Evolutionary conservation across 2,329 filamentous ascomycete species (phyloP).

Genomic region (Orbilia javanica): DNA sequence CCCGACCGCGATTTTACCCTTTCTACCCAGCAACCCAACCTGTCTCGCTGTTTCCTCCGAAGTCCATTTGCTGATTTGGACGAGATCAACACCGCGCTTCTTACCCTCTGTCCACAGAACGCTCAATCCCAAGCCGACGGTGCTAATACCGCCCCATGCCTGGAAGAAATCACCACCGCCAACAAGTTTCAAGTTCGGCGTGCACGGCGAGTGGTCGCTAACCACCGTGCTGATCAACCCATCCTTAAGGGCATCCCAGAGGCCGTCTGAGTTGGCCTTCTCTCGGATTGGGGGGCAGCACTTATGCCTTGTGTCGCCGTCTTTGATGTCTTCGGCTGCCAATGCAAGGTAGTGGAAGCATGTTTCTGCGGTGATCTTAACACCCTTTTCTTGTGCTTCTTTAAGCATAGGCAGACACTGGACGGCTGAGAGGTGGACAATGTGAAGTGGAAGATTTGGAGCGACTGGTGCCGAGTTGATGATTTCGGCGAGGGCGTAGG

Average conservation of each 20-base stretch:
- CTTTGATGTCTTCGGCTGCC: slow-evolving; percentile 81
- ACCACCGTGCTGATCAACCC: slow-evolving; percentile 92
- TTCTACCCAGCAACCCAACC: slow-evolving; percentile 83
- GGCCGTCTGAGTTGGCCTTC: slow-evolving; percentile 81
- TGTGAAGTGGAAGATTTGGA: slow-evolving; percentile 86
- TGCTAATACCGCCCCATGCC: slow-evolving; percentile 96
- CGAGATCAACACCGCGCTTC: slow-evolving; percentile 73
- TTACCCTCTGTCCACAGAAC: slow-evolving; percentile 86
- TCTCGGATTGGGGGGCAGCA: slow-evolving; percentile 93
- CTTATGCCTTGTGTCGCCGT: slow-evolving; percentile 92
- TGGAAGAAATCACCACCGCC: slow-evolving; percentile 86
- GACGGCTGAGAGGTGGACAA: slow-evolving; percentile 91
- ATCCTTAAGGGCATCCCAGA: slow-evolving; percentile 86
- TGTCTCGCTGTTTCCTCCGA: slow-evolving; percentile 87
- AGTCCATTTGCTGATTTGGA: slow-evolving; percentile 88
- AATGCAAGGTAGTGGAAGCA: slow-evolving; percentile 95
- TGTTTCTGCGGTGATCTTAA: slow-evolving; percentile 92
- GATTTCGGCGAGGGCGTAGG: slow-evolving; percentile 88
- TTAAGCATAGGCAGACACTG: slow-evolving; percentile 86
- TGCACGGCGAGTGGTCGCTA: slow-evolving; percentile 95
- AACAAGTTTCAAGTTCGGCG: slow-evolving; percentile 85
- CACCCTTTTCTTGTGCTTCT: slow-evolving; percentile 77
- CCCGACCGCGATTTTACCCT: slow-evolving; percentile 83
- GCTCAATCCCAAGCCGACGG: slow-evolving; percentile 89
- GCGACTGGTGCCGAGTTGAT: slow-evolving; percentile 83